Evolutionary conservation across 2,329 filamentous ascomycete genomes (phyloP), one percentile per base, ranked within the genome.

Genomic region (Ophiocordyceps robertsii): DNA sequence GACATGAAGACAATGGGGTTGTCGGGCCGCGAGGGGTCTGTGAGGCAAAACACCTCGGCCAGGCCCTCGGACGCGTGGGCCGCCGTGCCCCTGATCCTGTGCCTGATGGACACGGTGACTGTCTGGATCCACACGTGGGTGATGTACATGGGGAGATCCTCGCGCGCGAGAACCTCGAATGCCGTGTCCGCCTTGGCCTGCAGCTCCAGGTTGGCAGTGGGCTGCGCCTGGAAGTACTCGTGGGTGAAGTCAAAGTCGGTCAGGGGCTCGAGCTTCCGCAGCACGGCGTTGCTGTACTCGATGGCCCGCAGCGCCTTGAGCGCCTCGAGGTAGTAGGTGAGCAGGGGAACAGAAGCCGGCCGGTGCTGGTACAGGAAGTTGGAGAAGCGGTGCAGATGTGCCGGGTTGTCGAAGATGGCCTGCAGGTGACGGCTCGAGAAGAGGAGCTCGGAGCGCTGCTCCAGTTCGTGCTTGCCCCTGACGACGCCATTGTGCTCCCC

Each of bases 1-100:
- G 80, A 85, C 14, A 80, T 80, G 59, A 87, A 85, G 2, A 86
- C 75, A 46, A 86, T 83, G 1, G 82, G 82, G 54, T 86, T 85
- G 47, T 85, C 82, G 4, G 70, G 65, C 44, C 81, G 67, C 2
- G 78, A 82, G 6, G 83, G 81, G 58, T 88, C 83, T 1, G 80
- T 84, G 44, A 88, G 58, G 54, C 82, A 87, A 51, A 87, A 87
- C 0, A 84, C 81, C 54, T 87, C 82, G 0, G 81, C 82, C 44
- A 87, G 57, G 0, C 81, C 82, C 56, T 87, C 81, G 0, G 80
- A 82, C 29, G 80, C 73, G 40, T 82, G 76, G 6, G 80, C 74
- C 29, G 84, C 59, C 3, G 73, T 82, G 4, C 81, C 80, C 1
- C 77, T 80, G 24, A 87, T 75, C 24, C 80, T 70, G 47, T 75